These are phyloP conservation scores for Aspergillus incahuasiensis DNA, from an alignment of 495 filamentous ascomycete species.

Conservation along the genomic window DNA sequence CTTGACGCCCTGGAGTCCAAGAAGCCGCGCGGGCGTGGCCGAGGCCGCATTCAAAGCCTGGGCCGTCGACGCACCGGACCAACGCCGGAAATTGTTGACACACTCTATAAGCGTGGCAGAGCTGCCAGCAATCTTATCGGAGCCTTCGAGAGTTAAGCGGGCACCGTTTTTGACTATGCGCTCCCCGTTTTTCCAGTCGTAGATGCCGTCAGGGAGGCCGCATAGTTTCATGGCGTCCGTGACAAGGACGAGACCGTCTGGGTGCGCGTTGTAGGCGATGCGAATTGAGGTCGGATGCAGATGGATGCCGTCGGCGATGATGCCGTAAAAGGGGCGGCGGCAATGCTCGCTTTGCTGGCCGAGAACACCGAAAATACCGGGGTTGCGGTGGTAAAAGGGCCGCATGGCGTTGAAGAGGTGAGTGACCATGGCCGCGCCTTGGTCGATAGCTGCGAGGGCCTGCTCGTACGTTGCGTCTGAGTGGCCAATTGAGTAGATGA, in stretches of 20 bases:
- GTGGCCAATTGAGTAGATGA: conserved; percentile 76
- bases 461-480: conserved; percentile 74
- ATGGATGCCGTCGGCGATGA: conserved; percentile 62
- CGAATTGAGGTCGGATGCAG: conserved; percentile 57
- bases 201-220: conserved; percentile 70
- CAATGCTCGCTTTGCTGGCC: conserved; percentile 38
- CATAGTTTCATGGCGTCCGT: conserved; percentile 59
- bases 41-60: conserved; percentile 68
- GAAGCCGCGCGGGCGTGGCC: conserved; percentile 65
- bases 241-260: conserved; percentile 52
- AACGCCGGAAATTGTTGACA: conserved; percentile 72
- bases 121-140: conserved; percentile 66
- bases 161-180: conserved; percentile 63
- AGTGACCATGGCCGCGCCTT: conserved; percentile 78
- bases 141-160: conserved; percentile 62
- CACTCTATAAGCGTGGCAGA: conserved; percentile 73
- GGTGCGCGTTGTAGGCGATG: conserved; percentile 55
- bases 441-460: conserved; percentile 57
- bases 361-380: conserved; percentile 76
- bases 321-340: conserved; percentile 50
- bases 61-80: conserved; percentile 59
- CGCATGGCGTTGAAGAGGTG: conserved; percentile 91
- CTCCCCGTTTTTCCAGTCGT: conserved; percentile 76
- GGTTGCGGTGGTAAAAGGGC: conserved; percentile 78
- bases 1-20: conserved; percentile 63